A percentile compares a stretch with the other conserved stretches of the same genome.
phyloP scores from a whole-genome alignment of 805 yeast genomes.

The Diddensiella transvaalensis region DNA sequence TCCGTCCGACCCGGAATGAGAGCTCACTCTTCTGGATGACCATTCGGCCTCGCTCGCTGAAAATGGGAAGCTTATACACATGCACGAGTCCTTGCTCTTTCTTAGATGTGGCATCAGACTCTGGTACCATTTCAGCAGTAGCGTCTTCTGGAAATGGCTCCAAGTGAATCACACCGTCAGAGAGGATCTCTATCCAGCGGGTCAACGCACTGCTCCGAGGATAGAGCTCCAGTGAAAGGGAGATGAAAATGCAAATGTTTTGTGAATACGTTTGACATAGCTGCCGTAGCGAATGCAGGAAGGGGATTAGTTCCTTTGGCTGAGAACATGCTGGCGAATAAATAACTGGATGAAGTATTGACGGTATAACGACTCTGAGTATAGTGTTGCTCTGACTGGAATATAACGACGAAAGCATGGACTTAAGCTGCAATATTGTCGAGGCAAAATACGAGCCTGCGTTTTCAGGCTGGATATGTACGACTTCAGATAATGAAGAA shows the following conservation, averaged over 20 bases:
- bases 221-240: constrained; percentile 63
- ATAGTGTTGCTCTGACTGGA: constrained; percentile 37
- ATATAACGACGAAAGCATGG: constrained; percentile 16
- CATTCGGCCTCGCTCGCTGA: constrained; percentile 80
- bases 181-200: constrained; percentile 52
- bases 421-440: constrained; percentile 20
- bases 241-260: constrained; percentile 48
- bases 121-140: constrained; percentile 4
- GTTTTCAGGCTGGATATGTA: constrained; percentile 39
- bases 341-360: constrained; percentile 72
- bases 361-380: constrained; percentile 68
- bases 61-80: constrained; percentile 63
- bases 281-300: constrained; percentile 56
- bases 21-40: constrained; percentile 67
- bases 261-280: constrained; percentile 45
- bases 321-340: constrained; percentile 52
- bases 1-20: constrained; percentile 81
- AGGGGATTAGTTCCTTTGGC: constrained; percentile 50
- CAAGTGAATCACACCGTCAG: constrained; percentile 67
- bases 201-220: constrained; percentile 49
- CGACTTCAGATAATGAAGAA: constrained; percentile 55
- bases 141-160: constrained; percentile 77
- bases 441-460: not conserved
- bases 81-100: constrained; percentile 73
- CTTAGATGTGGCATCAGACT: constrained; percentile 5